These are phyloP conservation scores for Eutrema heterophyllum DNA, from an alignment of 345 rosid species.

Conservation along the genomic window DNA sequence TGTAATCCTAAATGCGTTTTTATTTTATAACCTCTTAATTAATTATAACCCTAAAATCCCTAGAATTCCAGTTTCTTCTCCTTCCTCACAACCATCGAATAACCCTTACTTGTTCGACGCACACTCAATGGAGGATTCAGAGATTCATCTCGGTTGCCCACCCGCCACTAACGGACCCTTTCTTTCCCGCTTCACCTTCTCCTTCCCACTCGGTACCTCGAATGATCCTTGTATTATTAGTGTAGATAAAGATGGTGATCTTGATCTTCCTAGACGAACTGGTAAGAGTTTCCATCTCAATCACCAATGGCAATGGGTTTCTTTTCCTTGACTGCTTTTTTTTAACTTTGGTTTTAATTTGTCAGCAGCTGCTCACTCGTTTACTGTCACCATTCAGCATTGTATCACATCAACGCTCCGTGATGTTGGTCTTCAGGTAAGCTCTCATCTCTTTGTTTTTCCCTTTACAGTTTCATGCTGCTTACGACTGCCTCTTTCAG, in stretches of 20 bases:
- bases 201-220: slow-evolving; percentile 45
- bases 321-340: neutral
- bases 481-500: slow-evolving; percentile 34
- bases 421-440: slow-evolving; percentile 80
- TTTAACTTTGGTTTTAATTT: neutral
- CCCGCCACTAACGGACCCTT: slow-evolving; percentile 49
- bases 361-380: slow-evolving; percentile 25
- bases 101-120: too few relatives aligned
- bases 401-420: slow-evolving; percentile 71
- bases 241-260: slow-evolving; percentile 86
- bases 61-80: neutral
- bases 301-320: neutral
- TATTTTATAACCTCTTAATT: neutral
- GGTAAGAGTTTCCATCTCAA: slow-evolving; percentile 27
- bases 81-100: neutral
- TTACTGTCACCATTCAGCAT: slow-evolving; percentile 56
- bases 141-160: slow-evolving; percentile 73
- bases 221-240: slow-evolving; percentile 15
- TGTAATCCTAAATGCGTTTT: neutral
- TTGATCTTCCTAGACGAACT: slow-evolving; percentile 58
- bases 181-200: slow-evolving; percentile 59
- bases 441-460: neutral
- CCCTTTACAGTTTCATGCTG: neutral
- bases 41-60: neutral
- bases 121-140: slow-evolving; percentile 24